phyloP scores from a whole-genome alignment of 371 early-diverging fungal genomes.

The Basidiobolus meristosporus region DNA sequence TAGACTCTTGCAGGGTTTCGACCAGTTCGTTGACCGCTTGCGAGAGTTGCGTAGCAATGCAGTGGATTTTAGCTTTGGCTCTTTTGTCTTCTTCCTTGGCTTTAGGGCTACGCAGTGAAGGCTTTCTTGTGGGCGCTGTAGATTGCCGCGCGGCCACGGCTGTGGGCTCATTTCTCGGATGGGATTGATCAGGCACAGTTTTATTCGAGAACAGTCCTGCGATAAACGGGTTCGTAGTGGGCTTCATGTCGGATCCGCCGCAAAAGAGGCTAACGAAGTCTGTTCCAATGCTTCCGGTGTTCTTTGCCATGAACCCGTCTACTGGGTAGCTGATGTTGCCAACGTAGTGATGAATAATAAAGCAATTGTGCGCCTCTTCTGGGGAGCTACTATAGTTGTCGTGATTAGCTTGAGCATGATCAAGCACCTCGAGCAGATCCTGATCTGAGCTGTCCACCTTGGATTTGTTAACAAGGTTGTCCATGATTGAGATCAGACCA shows the following conservation, averaged over 20 bases:
- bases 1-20: slow-evolving; percentile 59
- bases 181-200: slow-evolving; percentile 58
- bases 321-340: slow-evolving; percentile 46
- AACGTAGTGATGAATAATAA: slow-evolving; percentile 60
- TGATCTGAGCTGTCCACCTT: slow-evolving; percentile 12
- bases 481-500: slow-evolving; percentile 32
- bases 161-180: slow-evolving; percentile 53
- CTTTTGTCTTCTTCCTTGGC: slow-evolving; percentile 10
- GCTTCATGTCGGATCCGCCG: slow-evolving; percentile 16
- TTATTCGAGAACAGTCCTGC: slow-evolving; percentile 59
- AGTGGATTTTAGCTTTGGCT: slow-evolving; percentile 12
- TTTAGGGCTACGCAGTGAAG: slow-evolving; percentile 32
- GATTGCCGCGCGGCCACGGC: slow-evolving; percentile 51
- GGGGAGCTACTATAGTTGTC: not conserved
- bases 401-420: slow-evolving; percentile 9
- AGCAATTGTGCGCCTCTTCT: slow-evolving; percentile 5
- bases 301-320: slow-evolving; percentile 45
- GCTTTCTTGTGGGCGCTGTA: slow-evolving; percentile 45
- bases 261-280: slow-evolving; percentile 70
- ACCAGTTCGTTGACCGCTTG: slow-evolving; percentile 56
- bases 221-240: slow-evolving; percentile 58
- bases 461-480: slow-evolving; percentile 18
- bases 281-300: slow-evolving; percentile 47
- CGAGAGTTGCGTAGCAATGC: slow-evolving; percentile 45
- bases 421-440: slow-evolving; percentile 8